A percentile compares a stretch with the other conserved stretches of the same genome.
phyloP scores from a whole-genome alignment of 768 basidiomycete species.

The Auriculariales sp. region DNA sequence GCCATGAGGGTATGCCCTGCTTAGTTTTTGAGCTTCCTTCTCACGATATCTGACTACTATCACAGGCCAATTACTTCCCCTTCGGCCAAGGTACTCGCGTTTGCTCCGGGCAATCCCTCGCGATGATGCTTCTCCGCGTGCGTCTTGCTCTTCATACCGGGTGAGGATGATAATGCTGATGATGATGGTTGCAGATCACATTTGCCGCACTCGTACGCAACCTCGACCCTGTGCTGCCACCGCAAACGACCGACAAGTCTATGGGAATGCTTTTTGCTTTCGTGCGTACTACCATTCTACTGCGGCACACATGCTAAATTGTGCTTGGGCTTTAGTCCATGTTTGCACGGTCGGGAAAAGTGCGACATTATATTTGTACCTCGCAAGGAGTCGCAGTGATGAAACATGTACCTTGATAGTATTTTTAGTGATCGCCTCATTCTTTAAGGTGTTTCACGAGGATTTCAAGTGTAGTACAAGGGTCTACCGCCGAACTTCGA shows the following conservation, averaged over 20 bases:
- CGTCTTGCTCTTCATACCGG: neutral
- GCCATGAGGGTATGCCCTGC: constrained; percentile 12
- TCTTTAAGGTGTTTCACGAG: too few species aligned
- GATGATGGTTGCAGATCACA: constrained; percentile 17
- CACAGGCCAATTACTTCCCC: constrained; percentile 35
- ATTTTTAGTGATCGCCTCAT: too few species aligned
- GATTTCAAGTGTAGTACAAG: too few species aligned
- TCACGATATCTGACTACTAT: too few species aligned
- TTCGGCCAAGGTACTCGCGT: constrained; percentile 60
- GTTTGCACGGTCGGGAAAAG: too few species aligned
- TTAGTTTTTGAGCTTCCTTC: too few species aligned
- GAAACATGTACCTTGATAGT: too few species aligned
- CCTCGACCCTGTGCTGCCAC: constrained; percentile 49
- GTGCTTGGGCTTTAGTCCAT: too few species aligned
- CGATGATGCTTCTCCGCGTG: constrained; percentile 46
- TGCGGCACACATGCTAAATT: too few species aligned
- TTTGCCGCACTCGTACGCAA: constrained; percentile 47
- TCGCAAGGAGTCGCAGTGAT: too few species aligned
- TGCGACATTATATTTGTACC: too few species aligned
- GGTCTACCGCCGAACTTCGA: too few species aligned
- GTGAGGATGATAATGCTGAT: neutral
- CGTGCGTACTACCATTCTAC: constrained; percentile 33
- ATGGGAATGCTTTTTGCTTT: constrained; percentile 77
- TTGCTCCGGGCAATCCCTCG: constrained; percentile 67
- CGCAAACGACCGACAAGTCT: constrained; percentile 55